phyloP scores from a whole-genome alignment of 306 rosid genomes.

The Gastrolobium bilobum region DNA sequence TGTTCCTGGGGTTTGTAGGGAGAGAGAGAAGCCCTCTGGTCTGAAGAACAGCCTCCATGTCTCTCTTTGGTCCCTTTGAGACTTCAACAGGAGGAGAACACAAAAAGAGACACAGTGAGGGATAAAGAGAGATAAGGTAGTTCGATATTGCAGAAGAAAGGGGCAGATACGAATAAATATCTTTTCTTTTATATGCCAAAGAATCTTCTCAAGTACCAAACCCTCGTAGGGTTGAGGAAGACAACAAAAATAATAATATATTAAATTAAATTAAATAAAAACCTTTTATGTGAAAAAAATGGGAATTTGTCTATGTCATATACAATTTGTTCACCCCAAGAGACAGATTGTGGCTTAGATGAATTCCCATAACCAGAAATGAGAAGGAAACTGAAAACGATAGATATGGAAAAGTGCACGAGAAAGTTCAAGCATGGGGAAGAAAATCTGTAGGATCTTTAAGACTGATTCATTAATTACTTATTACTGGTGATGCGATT shows the following conservation, averaged over 20 bases:
- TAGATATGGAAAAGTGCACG: background rate
- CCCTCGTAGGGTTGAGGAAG: background rate
- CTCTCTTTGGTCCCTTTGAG: conserved; percentile 50
- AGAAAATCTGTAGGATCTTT: conserved; percentile 31
- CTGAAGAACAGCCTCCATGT: conserved; percentile 87
- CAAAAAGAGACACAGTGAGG: conserved; percentile 58
- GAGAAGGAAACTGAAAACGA: background rate
- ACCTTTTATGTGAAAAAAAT: background rate
- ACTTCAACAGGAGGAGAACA: conserved; percentile 49
- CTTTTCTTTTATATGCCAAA: conserved; percentile 39
- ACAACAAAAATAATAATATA: background rate
- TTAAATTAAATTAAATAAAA: background rate
- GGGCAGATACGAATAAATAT: conserved; percentile 56
- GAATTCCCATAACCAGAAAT: background rate
- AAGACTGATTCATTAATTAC: too few species aligned
- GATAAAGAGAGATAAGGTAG: conserved; percentile 52
- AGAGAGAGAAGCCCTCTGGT: conserved; percentile 87
- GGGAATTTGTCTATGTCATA: background rate
- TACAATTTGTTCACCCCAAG: too few species aligned
- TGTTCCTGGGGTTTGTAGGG: conserved; percentile 76
- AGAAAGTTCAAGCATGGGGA: conserved; percentile 40
- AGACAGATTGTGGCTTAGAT: background rate
- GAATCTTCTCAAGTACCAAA: conserved; percentile 30
- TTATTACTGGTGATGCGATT: too few species aligned
- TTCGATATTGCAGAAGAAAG: conserved; percentile 10